These are phyloP conservation scores for Moricandia arvensis DNA, from an alignment of 345 rosid genomes.

Conservation along the genomic window DNA sequence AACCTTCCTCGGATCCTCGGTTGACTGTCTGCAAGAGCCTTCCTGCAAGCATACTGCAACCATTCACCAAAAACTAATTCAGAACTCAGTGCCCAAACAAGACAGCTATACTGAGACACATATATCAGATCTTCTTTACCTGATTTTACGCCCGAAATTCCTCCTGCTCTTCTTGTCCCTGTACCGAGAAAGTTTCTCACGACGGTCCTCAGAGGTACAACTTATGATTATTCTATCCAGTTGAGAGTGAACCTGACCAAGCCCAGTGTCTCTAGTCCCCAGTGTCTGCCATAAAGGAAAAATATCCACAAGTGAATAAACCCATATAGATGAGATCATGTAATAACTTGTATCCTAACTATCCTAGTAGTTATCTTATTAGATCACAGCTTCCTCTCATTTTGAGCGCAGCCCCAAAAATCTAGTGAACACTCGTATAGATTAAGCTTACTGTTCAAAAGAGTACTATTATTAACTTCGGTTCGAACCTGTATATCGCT, in stretches of 20 bases:
- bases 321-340: not conserved
- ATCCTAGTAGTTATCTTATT: no score
- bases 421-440: not conserved
- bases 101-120: no score
- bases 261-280: not conserved
- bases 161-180: constrained; percentile 85
- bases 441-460: not conserved
- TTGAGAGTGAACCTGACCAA: constrained; percentile 45
- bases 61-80: not conserved
- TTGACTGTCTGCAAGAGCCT: constrained; percentile 94
- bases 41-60: constrained; percentile 95
- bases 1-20: constrained; percentile 97
- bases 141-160: constrained; percentile 91
- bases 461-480: not conserved
- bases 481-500: constrained; percentile 81
- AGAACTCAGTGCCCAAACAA: no score
- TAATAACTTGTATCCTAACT: no score
- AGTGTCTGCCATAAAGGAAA: constrained; percentile 66
- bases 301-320: constrained; percentile 43
- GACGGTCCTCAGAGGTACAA: constrained; percentile 67
- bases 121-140: constrained; percentile 39
- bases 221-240: constrained; percentile 44
- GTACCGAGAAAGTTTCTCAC: constrained; percentile 93
- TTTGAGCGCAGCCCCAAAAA: not conserved
- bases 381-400: not conserved